Evolutionary conservation across 371 early-diverging fungal genomes (phyloP), one percentile per base, ranked within the genome.

Genomic region (Fennellomyces sp.): DNA sequence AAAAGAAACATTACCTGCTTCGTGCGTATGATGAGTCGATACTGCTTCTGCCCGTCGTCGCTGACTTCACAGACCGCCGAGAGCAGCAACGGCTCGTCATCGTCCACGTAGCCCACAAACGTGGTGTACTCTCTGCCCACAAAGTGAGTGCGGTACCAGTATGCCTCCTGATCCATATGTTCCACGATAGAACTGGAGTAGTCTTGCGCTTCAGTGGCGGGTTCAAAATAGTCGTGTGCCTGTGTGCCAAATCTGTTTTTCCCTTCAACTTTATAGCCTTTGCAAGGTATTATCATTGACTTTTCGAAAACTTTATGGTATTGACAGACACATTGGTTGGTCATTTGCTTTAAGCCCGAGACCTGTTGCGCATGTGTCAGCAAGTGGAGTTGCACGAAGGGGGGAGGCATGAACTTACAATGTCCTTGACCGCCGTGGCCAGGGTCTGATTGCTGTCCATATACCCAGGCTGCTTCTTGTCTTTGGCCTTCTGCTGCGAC

Each of bases 111-210:
- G 0, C 79, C 79, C 29, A 73, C 61, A 39, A 75, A 66, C 8
- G 76, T 75, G 17, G 58, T 59, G 51, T 78, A 78, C 0, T 67
- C 61, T 36, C 69, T 70, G 10, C 73, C 75, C 26, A 73, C 59
- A 60, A 78, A 78, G 42, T 68, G 57, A 4, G 58, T 59, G 29
- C 73, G 59, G 56, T 70, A 78, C 76, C 69, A 71, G 10, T 48
- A 61, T 12, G 75, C 68, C 13, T 67, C 68, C 31, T 68, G 58
- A 41, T 78, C 70, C 49, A 70, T 56, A 51, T 74, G 70, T 26
- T 75, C 69, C 13, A 70, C 35, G 15, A 25, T 23, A 26, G 35
- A 53, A 28, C 38, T 19, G 2, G 12, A 6, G 45, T 68, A 67
- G 19, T 63, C 56, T 36, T 38, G 50, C 12, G 19, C 13, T 5